Percentiles rank a stretch among this genome's conserved stretches.
phyloP scores from a whole-genome alignment of 208 protist genomes.

The Trichomonas gallinae region DNA sequence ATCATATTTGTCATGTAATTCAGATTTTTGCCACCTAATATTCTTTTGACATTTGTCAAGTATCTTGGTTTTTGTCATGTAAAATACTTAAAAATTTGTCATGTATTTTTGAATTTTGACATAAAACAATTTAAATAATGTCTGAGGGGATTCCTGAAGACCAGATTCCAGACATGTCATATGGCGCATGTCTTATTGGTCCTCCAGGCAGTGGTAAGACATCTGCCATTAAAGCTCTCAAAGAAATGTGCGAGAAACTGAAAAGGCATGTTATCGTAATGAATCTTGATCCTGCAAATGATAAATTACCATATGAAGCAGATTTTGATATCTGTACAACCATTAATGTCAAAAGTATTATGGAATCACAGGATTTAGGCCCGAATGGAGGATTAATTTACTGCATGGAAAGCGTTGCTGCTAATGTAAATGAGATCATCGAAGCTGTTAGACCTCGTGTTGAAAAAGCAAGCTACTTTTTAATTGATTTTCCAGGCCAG shows the following conservation, averaged over 20 bases:
- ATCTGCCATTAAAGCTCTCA: neutral
- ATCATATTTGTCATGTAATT: no score
- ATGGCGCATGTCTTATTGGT: neutral
- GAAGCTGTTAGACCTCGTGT: constrained; percentile 55
- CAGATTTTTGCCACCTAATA: no score
- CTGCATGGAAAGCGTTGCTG: constrained; percentile 81
- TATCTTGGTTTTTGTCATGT: no score
- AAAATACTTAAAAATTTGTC: no score
- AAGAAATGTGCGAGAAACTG: constrained; percentile 24
- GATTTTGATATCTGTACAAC: constrained; percentile 74
- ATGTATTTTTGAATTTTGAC: no score
- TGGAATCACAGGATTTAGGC: constrained; percentile 72
- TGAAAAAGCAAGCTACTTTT: constrained; percentile 64
- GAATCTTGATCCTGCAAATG: constrained; percentile 95
- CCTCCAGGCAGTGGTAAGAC: neutral
- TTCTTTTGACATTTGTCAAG: no score
- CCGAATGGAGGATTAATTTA: constrained; percentile 91
- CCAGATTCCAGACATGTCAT: neutral
- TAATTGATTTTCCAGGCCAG: constrained; percentile 95
- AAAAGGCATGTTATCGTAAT: constrained; percentile 51
- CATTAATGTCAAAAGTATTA: constrained; percentile 64
- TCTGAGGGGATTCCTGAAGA: no score
- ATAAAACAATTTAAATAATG: no score
- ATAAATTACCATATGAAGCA: constrained; percentile 67
- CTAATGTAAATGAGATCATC: constrained; percentile 74